Conservation (phyloP, 176 grass and related monocot species). For the Carex littledalei region DNA sequence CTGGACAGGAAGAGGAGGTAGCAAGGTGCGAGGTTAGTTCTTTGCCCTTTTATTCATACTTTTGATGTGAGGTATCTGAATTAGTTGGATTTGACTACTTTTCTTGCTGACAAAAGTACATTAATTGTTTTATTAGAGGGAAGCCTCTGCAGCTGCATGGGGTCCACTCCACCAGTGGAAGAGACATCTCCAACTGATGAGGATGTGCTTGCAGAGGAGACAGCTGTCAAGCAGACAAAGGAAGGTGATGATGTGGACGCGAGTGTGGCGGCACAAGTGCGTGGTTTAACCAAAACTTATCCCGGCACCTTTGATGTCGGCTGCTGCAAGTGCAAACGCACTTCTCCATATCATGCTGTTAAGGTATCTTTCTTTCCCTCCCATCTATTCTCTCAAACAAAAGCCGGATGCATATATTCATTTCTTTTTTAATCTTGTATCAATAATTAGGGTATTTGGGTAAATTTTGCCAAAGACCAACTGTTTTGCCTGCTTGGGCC, state of each 20-base stretch:
- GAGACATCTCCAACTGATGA: slow-evolving; percentile 74
- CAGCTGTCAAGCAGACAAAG: slow-evolving; percentile 46
- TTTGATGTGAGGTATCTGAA: background rate
- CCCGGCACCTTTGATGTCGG: slow-evolving; percentile 67
- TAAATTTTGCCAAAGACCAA: slow-evolving; percentile 88
- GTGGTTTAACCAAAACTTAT: slow-evolving; percentile 76
- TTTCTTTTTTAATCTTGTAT: slow-evolving; percentile 15
- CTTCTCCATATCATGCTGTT: slow-evolving; percentile 85
- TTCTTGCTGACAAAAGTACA: slow-evolving; percentile 8
- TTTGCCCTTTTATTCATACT: background rate
- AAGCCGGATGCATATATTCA: background rate
- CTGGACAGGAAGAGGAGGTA: slow-evolving; percentile 88
- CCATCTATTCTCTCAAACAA: background rate
- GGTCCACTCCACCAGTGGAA: slow-evolving; percentile 48
- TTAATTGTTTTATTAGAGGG: slow-evolving; percentile 54
- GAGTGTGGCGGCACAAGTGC: slow-evolving; percentile 72
- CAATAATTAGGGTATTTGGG: slow-evolving; percentile 71
- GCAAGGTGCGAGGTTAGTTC: slow-evolving; percentile 58
- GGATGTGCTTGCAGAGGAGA: slow-evolving; percentile 85
- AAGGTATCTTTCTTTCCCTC: slow-evolving; percentile 44
- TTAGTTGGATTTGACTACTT: background rate
- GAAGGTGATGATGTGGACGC: slow-evolving; percentile 52
- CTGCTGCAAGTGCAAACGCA: slow-evolving; percentile 65
- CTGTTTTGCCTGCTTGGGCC: slow-evolving; percentile 94
- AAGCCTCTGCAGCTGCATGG: slow-evolving; percentile 66